A percentile compares a stretch with the other conserved stretches of the same genome.
These are phyloP conservation scores for Gardenia jasminoides DNA, from an alignment of 257 asterid species.

Conservation along the genomic window DNA sequence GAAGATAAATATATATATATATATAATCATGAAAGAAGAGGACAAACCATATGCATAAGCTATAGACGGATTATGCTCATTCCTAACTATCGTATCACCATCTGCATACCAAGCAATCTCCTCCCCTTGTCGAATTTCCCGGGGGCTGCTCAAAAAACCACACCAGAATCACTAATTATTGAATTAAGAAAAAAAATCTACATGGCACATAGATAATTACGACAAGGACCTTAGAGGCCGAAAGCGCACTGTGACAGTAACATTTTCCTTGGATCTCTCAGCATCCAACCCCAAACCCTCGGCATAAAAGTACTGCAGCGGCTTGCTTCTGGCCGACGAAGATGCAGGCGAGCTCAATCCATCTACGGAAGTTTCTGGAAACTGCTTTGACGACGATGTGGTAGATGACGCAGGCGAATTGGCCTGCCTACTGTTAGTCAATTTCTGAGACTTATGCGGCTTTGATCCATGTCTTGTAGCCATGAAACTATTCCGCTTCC, in stretches of 20 bases:
- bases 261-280: conserved; percentile 85
- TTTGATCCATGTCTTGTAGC: conserved; percentile 59
- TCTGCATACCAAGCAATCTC: conserved; percentile 99
- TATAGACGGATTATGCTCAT: conserved; percentile 81
- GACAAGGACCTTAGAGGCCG: conserved; percentile 87
- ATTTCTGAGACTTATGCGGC: conserved; percentile 37
- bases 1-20: too few relatives aligned
- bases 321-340: conserved; percentile 75
- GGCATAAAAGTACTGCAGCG: conserved; percentile 46
- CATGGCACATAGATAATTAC: neutral
- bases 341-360: conserved; percentile 84
- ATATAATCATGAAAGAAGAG: conserved; percentile 17
- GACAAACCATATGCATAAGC: conserved; percentile 92
- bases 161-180: conserved; percentile 3
- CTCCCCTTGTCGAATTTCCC: conserved; percentile 98
- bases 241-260: conserved; percentile 93
- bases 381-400: conserved; percentile 77
- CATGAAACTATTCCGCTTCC: conserved; percentile 33
- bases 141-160: conserved; percentile 52
- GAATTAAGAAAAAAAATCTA: neutral
- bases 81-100: conserved; percentile 94
- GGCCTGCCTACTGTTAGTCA: conserved; percentile 22
- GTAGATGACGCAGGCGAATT: conserved; percentile 81
- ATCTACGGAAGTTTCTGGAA: conserved; percentile 62
- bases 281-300: conserved; percentile 48